Base-by-base conservation (phyloP, 257 asterid species). In the Mentha longifolia region DNA sequence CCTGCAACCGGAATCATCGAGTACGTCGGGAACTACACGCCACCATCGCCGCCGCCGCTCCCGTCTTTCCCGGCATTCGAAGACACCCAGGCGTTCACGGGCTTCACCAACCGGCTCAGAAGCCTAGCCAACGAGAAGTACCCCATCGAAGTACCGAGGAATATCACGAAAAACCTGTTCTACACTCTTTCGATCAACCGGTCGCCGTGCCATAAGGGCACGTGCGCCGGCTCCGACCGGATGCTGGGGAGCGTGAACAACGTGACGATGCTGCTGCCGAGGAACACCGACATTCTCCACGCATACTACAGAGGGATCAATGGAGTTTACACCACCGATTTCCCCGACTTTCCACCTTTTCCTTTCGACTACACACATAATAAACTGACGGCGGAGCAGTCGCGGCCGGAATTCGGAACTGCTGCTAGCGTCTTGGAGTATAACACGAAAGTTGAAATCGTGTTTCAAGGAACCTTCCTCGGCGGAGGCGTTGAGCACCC, bases 191-290 rank as follows among this genome's bases (percentile, higher is more conserved):
- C 94, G 0, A 59, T 87, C 22, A 87, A 85, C 16, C 15, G 64
- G 2, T 35, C 59, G 1, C 87, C 88, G 0, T 87, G 92, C 1
- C 10, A 6, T 0, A 6, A 7, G 1, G 33, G 95, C 42, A 39
- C 13, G 0, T 87, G 87, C 88, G 2, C 12, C 47, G 0, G 69
- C 5, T 3, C 43, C 0, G 58, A 41, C 13, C 43, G 85, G n/a
- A 46, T 86, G 2, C 46, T 78, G 0, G 90, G 87, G 0, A 88
- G 95, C 43, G 68, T 83, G 52, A 88, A 86, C 33, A 88, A 88
- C 55, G 22, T 75, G 46, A 75, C 83, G 8, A 33, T 82, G 45
- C 15, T 46, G 52, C 41, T 45, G 0, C 89, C 89, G 4, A 35
- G 19, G 9, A 33, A 2, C 37, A 78, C 73, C 1, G 78, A 76